Evolutionary conservation across 2,329 filamentous ascomycete genomes (phyloP).

Genomic region (Setomelanomma holmii): DNA sequence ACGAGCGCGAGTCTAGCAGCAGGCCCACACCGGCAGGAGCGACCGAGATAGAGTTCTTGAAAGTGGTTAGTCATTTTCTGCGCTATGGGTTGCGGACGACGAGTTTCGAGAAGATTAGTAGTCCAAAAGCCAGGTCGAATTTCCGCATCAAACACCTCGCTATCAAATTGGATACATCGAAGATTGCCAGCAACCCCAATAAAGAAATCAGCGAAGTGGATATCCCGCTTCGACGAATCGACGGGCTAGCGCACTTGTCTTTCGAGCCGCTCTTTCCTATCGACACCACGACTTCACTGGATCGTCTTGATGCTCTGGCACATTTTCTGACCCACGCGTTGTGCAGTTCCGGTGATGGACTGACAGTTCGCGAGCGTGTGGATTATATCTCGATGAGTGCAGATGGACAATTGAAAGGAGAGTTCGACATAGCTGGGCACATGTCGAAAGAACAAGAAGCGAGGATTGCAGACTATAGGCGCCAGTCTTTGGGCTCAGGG

Average conservation of each 20-base stretch:
- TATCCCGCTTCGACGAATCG: conserved; percentile 16
- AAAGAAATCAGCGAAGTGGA: conserved; percentile 8
- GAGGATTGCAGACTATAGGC: conserved; percentile 2
- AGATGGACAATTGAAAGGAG: neutral
- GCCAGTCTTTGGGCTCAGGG: neutral
- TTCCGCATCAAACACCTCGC: conserved; percentile 6
- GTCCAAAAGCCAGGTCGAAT: neutral
- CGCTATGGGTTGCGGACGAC: neutral
- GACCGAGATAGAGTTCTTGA: neutral
- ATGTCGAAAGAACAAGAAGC: neutral
- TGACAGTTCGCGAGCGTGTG: conserved; percentile 4
- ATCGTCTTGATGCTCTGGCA: neutral
- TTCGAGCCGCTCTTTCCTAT: conserved; percentile 16
- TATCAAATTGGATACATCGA: conserved; percentile 12
- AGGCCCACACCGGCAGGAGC: neutral
- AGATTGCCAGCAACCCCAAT: conserved; percentile 7
- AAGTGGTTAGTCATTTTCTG: neutral
- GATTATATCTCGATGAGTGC: conserved; percentile 2
- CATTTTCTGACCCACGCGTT: neutral
- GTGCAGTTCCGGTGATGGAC: neutral
- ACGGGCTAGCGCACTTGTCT: conserved; percentile 13
- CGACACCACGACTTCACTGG: neutral
- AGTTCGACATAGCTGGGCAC: conserved; percentile 1
- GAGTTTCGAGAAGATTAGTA: neutral
- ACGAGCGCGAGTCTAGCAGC: neutral